phyloP scores from a whole-genome alignment of 2,329 filamentous ascomycete genomes.

The Colletotrichum truncatum region DNA sequence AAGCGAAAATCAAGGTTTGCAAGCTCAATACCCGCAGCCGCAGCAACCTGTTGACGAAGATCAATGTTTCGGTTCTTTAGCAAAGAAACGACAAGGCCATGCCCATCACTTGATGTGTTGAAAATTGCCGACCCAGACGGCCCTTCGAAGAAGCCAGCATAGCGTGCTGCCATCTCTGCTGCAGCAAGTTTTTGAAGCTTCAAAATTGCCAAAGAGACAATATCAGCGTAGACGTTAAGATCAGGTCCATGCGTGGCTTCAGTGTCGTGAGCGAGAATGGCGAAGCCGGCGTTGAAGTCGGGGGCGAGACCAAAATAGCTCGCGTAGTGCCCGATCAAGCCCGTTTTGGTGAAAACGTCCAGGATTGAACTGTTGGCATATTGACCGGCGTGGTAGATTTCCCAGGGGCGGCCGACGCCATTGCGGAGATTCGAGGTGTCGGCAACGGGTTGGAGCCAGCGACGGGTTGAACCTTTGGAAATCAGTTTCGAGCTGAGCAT shows the following conservation, averaged over 20 bases:
- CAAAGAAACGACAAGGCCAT: constrained; percentile 36
- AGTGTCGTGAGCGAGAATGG: constrained; percentile 43
- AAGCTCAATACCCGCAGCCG: constrained; percentile 31
- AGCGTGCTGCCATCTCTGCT: constrained; percentile 29
- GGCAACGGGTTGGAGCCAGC: constrained; percentile 40
- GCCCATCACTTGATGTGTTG: constrained; percentile 28
- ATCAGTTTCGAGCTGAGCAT: constrained; percentile 37
- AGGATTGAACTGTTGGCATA: constrained; percentile 34
- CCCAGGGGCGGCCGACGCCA: constrained; percentile 43
- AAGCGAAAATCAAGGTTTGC: constrained; percentile 38
- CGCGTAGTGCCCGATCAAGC: constrained; percentile 39
- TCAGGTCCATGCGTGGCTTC: constrained; percentile 35
- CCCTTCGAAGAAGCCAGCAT: constrained; percentile 26
- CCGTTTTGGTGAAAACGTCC: constrained; percentile 39
- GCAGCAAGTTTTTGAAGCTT: constrained; percentile 31
- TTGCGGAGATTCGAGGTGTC: constrained; percentile 46
- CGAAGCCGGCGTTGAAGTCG: constrained; percentile 41
- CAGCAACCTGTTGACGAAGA: constrained; percentile 32
- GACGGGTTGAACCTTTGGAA: constrained; percentile 34
- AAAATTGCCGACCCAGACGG: not conserved
- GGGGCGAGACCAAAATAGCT: constrained; percentile 37
- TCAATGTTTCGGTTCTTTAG: constrained; percentile 31
- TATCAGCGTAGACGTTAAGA: constrained; percentile 44
- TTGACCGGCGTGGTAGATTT: constrained; percentile 40
- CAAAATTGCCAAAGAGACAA: constrained; percentile 36